Conservation (phyloP, 2,329 filamentous ascomycete genomes). For the Colletotrichum agaves region DNA sequence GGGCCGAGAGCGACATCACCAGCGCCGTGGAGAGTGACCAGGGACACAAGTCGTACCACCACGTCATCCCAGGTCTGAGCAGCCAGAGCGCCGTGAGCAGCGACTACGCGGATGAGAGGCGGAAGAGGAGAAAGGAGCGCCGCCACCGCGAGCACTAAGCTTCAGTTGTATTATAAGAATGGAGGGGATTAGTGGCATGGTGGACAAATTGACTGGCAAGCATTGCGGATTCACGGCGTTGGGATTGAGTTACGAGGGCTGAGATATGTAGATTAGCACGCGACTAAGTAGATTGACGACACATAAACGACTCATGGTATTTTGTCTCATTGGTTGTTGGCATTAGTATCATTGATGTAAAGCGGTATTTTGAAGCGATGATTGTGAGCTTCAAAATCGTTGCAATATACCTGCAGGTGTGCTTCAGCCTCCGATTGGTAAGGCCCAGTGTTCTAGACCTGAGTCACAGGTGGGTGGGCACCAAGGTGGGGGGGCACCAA, state of each 20-base stretch:
- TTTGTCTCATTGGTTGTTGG: too few species aligned
- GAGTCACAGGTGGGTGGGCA: background rate
- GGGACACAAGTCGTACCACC: constrained; percentile 68
- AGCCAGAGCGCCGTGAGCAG: constrained; percentile 46
- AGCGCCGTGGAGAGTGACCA: constrained; percentile 55
- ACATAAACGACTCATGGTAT: background rate
- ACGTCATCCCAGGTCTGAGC: constrained; percentile 63
- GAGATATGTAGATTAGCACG: constrained; percentile 23
- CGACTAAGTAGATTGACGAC: constrained; percentile 34
- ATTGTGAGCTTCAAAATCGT: background rate
- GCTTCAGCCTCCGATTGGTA: background rate
- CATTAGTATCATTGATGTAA: background rate
- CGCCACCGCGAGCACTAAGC: constrained; percentile 40
- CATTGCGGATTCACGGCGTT: constrained; percentile 26
- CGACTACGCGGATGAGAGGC: constrained; percentile 57
- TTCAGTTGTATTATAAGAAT: background rate
- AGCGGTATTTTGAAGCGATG: background rate
- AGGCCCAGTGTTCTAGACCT: background rate
- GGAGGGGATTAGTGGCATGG: background rate
- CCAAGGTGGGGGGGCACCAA: too few species aligned
- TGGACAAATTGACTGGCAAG: constrained; percentile 11
- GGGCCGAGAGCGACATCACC: constrained; percentile 52
- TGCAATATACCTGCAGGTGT: background rate
- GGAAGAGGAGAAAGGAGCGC: constrained; percentile 52
- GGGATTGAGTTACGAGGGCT: constrained; percentile 8